These are phyloP conservation scores for Neurospora sp. DNA, from an alignment of 495 filamentous ascomycete genomes.

Conservation along the genomic window DNA sequence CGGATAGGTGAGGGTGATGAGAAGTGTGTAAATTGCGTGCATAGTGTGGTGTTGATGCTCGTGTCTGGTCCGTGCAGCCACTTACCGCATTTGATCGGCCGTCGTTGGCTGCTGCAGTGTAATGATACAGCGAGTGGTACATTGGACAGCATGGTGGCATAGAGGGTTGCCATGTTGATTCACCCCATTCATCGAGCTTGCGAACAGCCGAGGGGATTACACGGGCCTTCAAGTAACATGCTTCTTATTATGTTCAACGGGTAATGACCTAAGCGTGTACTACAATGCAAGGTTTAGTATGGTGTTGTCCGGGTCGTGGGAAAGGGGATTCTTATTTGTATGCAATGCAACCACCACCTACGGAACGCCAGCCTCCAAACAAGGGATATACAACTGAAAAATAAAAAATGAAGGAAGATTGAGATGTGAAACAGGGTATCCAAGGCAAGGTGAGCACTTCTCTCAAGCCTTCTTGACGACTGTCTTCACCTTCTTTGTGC, in stretches of 20 bases:
- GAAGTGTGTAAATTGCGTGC: background rate
- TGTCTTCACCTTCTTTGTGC: conserved; percentile 28
- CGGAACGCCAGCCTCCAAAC: conserved; percentile 5
- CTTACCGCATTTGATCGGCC: background rate
- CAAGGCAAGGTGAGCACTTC: background rate
- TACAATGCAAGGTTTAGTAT: background rate
- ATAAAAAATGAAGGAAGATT: background rate
- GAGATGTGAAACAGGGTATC: background rate
- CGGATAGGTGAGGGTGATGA: background rate
- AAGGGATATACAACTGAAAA: background rate
- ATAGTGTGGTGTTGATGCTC: background rate
- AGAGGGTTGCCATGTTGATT: background rate
- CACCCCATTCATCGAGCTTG: background rate
- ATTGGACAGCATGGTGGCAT: background rate
- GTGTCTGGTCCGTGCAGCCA: background rate
- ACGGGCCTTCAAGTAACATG: background rate
- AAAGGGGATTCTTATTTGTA: conserved; percentile 7
- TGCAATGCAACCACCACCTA: conserved; percentile 3
- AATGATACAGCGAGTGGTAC: background rate
- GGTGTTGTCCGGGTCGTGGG: background rate
- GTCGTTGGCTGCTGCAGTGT: background rate
- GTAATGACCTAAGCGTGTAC: background rate
- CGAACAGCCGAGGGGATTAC: background rate
- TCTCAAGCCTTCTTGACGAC: background rate
- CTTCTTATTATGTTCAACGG: background rate